phyloP scores from a whole-genome alignment of 1,139 yeast species.

The Cylindricascospora bacillispora region DNA sequence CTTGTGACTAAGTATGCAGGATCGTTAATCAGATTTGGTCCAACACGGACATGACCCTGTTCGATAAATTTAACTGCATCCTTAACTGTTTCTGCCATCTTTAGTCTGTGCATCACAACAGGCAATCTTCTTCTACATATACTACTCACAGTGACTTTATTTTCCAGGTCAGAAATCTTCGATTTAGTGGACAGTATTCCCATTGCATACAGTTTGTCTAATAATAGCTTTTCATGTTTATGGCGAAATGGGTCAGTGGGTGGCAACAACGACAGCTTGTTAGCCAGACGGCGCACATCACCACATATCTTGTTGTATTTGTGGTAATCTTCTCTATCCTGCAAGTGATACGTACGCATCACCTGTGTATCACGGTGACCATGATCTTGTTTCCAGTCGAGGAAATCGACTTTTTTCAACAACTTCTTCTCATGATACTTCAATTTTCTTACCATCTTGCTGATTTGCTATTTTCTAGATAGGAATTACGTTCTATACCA shows the following conservation, averaged over 20 bases:
- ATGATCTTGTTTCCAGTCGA: slow-evolving; percentile 94
- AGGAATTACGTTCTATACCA: no score
- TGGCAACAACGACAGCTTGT: slow-evolving; percentile 68
- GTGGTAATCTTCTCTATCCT: slow-evolving; percentile 90
- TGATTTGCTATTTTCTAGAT: no score
- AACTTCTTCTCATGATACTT: slow-evolving; percentile 94
- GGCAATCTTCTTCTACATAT: slow-evolving; percentile 86
- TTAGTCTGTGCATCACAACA: slow-evolving; percentile 87
- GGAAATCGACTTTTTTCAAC: slow-evolving; percentile 89
- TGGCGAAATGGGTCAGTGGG: slow-evolving; percentile 78
- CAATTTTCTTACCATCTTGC: slow-evolving; percentile 71
- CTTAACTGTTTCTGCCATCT: slow-evolving; percentile 81
- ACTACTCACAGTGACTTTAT: slow-evolving; percentile 83
- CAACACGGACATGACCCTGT: slow-evolving; percentile 96
- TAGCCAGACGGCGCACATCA: slow-evolving; percentile 73
- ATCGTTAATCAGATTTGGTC: slow-evolving; percentile 90
- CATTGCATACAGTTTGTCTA: slow-evolving; percentile 80
- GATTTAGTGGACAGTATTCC: slow-evolving; percentile 78
- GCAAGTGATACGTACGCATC: slow-evolving; percentile 87
- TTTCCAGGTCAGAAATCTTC: slow-evolving; percentile 86
- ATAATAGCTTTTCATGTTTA: slow-evolving; percentile 73
- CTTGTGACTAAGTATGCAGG: slow-evolving; percentile 90
- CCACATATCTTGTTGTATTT: slow-evolving; percentile 90
- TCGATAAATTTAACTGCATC: slow-evolving; percentile 90
- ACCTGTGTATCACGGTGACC: slow-evolving; percentile 93